Conservation (phyloP, 352 stramenopile species). For the Globisporangium paroecandrum region DNA sequence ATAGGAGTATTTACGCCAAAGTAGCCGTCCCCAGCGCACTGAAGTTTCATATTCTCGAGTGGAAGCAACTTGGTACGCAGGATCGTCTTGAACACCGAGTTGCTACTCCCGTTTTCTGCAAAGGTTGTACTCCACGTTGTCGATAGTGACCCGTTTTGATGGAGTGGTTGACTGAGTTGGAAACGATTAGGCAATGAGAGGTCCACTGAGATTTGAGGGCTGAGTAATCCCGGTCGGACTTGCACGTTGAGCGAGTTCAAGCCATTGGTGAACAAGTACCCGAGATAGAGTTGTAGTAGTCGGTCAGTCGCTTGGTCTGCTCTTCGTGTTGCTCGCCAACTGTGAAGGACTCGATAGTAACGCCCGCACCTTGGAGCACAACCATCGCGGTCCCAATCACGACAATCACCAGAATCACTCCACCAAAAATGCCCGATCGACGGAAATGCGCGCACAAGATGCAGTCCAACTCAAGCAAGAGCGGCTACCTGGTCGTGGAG, state of each 20-base stretch:
- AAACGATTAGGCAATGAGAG: neutral
- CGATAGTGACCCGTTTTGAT: neutral
- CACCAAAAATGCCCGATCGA: neutral
- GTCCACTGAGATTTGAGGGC: neutral
- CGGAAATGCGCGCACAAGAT: neutral
- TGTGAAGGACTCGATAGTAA: neutral
- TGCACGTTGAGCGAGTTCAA: slow-evolving; percentile 18
- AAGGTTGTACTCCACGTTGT: neutral
- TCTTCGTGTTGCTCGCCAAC: neutral
- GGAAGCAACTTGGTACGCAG: slow-evolving; percentile 11
- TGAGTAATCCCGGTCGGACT: neutral
- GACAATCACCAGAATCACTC: neutral
- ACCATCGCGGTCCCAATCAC: neutral
- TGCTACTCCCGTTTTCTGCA: neutral
- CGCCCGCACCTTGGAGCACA: neutral
- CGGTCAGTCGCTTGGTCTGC: slow-evolving; percentile 4
- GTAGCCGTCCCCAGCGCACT: neutral
- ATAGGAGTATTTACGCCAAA: neutral
- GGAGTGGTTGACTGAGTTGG: too few species aligned
- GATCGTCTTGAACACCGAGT: slow-evolving; percentile 17
- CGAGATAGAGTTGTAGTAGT: slow-evolving; percentile 14
- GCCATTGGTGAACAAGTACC: slow-evolving; percentile 14
- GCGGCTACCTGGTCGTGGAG: neutral
- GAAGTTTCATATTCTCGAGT: neutral
- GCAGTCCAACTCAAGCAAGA: neutral